Percentiles rank a stretch among this genome's conserved stretches.
Conservation (phyloP, 352 stramenopile genomes). For the Phytophthora hibernalis region DNA sequence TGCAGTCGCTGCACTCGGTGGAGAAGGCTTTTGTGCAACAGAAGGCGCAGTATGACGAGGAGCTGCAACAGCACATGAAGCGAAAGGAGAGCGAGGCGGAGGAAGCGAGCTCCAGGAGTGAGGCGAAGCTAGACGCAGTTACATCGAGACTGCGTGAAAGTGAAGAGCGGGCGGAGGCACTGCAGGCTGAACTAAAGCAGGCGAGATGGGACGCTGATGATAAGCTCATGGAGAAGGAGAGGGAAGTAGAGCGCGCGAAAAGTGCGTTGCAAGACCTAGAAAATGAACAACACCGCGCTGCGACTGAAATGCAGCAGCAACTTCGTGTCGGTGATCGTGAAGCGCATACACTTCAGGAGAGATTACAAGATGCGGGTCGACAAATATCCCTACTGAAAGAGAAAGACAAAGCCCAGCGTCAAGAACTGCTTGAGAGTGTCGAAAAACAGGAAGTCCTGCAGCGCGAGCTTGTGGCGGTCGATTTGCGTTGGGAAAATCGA, state of each 20-base stretch:
- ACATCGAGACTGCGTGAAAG: conserved; percentile 53
- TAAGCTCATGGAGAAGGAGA: conserved; percentile 63
- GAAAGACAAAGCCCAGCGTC: conserved; percentile 66
- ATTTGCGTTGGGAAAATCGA: conserved; percentile 74
- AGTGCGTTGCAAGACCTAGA: conserved; percentile 64
- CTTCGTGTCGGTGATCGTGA: conserved; percentile 58
- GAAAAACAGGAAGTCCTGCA: conserved; percentile 75
- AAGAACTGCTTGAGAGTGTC: conserved; percentile 56
- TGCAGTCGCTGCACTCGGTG: conserved; percentile 82
- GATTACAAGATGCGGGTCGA: conserved; percentile 49
- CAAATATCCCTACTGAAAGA: conserved; percentile 64
- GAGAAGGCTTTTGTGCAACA: conserved; percentile 88
- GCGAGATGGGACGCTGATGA: conserved; percentile 69
- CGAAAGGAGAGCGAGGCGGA: conserved; percentile 60
- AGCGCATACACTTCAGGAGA: conserved; percentile 50
- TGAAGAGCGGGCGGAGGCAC: conserved; percentile 57
- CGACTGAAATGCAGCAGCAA: conserved; percentile 62
- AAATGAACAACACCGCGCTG: conserved; percentile 52
- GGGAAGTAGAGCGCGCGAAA: conserved; percentile 55
- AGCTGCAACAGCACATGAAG: conserved; percentile 55
- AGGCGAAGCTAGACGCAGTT: conserved; percentile 58
- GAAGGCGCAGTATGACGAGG: conserved; percentile 79
- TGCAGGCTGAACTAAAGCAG: conserved; percentile 69
- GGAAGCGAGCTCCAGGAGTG: conserved; percentile 25
- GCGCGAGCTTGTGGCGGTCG: conserved; percentile 65